These are phyloP conservation scores for Agrostemma githago DNA, from an alignment of 148 eudicot species.

Conservation along the genomic window DNA sequence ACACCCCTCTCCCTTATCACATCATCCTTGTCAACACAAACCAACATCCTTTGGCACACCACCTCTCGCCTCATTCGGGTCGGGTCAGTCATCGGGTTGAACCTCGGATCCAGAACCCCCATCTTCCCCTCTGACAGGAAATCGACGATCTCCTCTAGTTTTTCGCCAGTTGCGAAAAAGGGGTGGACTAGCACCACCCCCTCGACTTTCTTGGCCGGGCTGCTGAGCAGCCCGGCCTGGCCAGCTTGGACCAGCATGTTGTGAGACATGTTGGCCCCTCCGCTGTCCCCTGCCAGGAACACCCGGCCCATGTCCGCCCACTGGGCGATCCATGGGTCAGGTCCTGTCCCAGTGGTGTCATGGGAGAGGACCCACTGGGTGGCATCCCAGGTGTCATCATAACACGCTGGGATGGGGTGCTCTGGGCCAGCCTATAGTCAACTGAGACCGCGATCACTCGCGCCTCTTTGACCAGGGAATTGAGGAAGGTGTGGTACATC, in stretches of 20 bases:
- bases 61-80: conserved; percentile 17
- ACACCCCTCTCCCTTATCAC: conserved; percentile 28
- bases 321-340: conserved; percentile 35
- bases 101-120: conserved; percentile 25
- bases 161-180: conserved; percentile 23
- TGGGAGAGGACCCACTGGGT: conserved; percentile 42
- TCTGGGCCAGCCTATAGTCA: conserved; percentile 47
- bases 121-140: conserved; percentile 19
- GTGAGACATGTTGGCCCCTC: conserved; percentile 46
- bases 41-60: conserved; percentile 29
- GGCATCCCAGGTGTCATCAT: conserved; percentile 25
- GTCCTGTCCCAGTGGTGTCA: not conserved
- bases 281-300: conserved; percentile 55
- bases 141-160: not conserved
- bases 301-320: conserved; percentile 32
- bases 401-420: conserved; percentile 39
- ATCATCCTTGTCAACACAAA: conserved; percentile 33
- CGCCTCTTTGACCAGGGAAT: conserved; percentile 25
- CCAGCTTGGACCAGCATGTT: conserved; percentile 27
- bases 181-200: conserved; percentile 32
- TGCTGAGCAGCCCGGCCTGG: conserved; percentile 1
- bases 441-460: conserved; percentile 33
- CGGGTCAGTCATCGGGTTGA: conserved; percentile 32
- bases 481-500: conserved; percentile 28
- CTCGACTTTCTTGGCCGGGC: not conserved